Evolutionary conservation across 1,284 basidiomycete species (phyloP), one percentile per base, ranked within the genome.

Genomic region (Lentinula novae-zelandiae): DNA sequence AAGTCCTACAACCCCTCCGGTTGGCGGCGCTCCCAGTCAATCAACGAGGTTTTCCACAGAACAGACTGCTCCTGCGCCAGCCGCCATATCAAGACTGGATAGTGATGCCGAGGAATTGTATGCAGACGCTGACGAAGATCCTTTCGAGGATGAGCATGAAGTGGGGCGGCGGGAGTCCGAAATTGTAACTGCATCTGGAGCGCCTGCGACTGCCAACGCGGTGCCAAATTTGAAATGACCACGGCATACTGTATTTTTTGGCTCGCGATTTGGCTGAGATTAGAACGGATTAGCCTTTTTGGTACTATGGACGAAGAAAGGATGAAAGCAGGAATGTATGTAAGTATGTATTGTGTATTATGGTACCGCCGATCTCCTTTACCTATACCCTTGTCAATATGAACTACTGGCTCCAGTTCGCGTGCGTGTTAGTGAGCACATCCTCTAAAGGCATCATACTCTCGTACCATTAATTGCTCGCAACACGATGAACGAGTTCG

Each of bases 101-200:
- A 51, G 49, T 12, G 40, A 61, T 27, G 52, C 44, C 13, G 53
- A 60, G 20, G 60, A 61, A 44, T 22, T 61, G 39, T 54, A 61
- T 8, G 54, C 64, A 57, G 78, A 81, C 48, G 79, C 80, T 5
- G 82, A 86, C 10, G 85, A 87, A 78, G 87, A 83, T 67, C 86
- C 86, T 49, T 87, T 88, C 64, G 85, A 87, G 62, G 84, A 86
- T 36, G 56, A 36, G 10, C 33, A 59, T 48, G 46, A 69, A 70
- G 65, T 70, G 72, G 61, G 69, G 65, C 58, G 66, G 60, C 64
- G 22, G 34, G 51, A 53, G 6, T 17, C 31, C 9, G 33, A 12
- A 46, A 17, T 10, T 20, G 20, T 10, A 9, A 22, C 20, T 46
- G 20, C 10, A 46, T 20, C 17, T 22, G 44, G 44, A 46, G 12